Conservation (phyloP, 2,329 filamentous ascomycete genomes). For the Aspergillus calidoustus region DNA sequence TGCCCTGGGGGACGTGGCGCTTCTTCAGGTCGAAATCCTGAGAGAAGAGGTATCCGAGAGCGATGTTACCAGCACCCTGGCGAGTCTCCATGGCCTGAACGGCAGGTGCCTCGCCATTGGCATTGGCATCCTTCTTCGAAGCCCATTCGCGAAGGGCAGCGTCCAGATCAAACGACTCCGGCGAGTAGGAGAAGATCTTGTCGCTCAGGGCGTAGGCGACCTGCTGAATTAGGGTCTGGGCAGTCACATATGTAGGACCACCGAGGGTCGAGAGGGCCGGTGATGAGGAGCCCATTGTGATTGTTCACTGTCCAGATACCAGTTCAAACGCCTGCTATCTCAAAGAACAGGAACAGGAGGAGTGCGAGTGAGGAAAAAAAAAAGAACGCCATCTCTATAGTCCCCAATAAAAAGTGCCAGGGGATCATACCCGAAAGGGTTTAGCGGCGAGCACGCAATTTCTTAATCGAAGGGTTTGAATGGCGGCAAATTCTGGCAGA, state of each 20-base stretch:
- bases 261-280: slow-evolving; percentile 65
- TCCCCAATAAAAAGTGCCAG: slow-evolving; percentile 32
- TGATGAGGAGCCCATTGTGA: slow-evolving; percentile 41
- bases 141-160: slow-evolving; percentile 80
- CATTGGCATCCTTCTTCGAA: slow-evolving; percentile 71
- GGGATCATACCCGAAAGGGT: slow-evolving; percentile 33
- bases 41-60: slow-evolving; percentile 96
- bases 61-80: slow-evolving; percentile 85
- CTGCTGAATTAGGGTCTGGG: slow-evolving; percentile 93
- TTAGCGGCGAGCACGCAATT: slow-evolving; percentile 44
- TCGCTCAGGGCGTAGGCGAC: slow-evolving; percentile 93
- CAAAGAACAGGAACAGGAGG: slow-evolving; percentile 28
- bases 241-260: slow-evolving; percentile 89
- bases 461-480: slow-evolving; percentile 32
- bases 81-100: slow-evolving; percentile 85
- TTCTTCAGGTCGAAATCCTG: slow-evolving; percentile 93
- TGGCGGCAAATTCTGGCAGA: slow-evolving; percentile 26
- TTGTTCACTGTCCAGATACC: slow-evolving; percentile 33
- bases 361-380: slow-evolving; percentile 26
- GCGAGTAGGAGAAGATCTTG: slow-evolving; percentile 96
- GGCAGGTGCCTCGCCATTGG: slow-evolving; percentile 77
- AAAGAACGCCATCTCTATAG: slow-evolving; percentile 22
- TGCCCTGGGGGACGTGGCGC: slow-evolving; percentile 86
- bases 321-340: slow-evolving; percentile 28
- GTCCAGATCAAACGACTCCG: slow-evolving; percentile 90